Percentiles rank a stretch among this genome's conserved stretches.
Conservation (phyloP, 106 monocot genomes). For the Acanthochlamys bracteata region DNA sequence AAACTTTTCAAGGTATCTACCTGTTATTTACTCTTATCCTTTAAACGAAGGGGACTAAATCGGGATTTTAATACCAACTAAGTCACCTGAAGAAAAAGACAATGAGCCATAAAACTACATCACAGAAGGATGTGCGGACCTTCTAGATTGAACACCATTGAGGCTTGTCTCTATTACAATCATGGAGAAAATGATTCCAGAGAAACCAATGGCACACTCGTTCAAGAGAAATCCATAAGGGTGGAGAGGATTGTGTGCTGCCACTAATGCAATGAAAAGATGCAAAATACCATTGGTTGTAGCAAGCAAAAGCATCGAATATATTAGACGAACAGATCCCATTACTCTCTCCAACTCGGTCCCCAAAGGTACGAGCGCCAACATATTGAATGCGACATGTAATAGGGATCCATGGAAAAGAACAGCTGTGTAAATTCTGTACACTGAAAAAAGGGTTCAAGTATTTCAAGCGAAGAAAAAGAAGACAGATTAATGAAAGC, state of each 20-base stretch:
- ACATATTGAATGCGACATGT: slow-evolving; percentile 92
- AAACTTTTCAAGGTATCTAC: no score
- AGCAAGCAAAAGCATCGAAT: slow-evolving; percentile 70
- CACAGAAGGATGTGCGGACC: no score
- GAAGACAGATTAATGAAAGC: background rate
- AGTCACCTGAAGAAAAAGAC: background rate
- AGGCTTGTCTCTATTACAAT: slow-evolving; percentile 92
- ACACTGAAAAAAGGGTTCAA: slow-evolving; percentile 41
- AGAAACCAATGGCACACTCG: slow-evolving; percentile 92
- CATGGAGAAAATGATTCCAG: slow-evolving; percentile 87
- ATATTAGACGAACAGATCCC: slow-evolving; percentile 80
- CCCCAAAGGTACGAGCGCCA: slow-evolving; percentile 85
- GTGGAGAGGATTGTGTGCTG: slow-evolving; percentile 57
- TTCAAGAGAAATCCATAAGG: slow-evolving; percentile 40
- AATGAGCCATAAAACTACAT: background rate
- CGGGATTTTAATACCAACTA: no score
- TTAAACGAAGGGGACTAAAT: no score
- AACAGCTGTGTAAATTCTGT: slow-evolving; percentile 83
- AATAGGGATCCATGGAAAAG: slow-evolving; percentile 89
- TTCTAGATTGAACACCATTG: slow-evolving; percentile 78
- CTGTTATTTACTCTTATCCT: no score
- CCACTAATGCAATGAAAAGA: slow-evolving; percentile 60
- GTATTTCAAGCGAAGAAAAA: background rate
- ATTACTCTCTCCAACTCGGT: slow-evolving; percentile 80
- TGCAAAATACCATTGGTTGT: slow-evolving; percentile 71